Percentiles rank a stretch among this genome's conserved stretches.
Evolutionary conservation across 192 early-diverging fungal genomes (phyloP).

Genomic region (Allomyces macrogynus): DNA sequence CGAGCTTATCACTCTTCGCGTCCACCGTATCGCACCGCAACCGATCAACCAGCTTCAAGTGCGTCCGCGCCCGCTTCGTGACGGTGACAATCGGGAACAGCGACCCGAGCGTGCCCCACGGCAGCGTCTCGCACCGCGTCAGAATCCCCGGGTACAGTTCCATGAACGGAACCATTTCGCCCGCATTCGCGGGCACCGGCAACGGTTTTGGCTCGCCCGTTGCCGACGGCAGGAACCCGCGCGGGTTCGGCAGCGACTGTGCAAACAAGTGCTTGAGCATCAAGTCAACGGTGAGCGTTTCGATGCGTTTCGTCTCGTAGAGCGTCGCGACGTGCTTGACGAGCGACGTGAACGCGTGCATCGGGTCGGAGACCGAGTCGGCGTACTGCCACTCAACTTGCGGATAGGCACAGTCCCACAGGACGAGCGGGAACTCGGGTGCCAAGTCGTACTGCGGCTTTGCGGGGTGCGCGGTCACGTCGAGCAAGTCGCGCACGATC

Average conservation of each 20-base stretch:
- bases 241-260: neutral
- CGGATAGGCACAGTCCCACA: constrained; percentile 66
- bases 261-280: neutral
- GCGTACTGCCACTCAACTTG: constrained; percentile 35
- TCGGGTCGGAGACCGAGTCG: neutral
- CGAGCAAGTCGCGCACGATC: constrained; percentile 46
- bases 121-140: neutral
- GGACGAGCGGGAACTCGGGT: constrained; percentile 63
- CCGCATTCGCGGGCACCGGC: neutral
- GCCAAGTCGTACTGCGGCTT: constrained; percentile 89
- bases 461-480: constrained; percentile 25
- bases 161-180: neutral
- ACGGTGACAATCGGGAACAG: neutral
- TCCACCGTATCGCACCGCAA: constrained; percentile 1
- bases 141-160: neutral
- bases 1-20: neutral
- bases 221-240: neutral
- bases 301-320: neutral
- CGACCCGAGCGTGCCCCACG: neutral
- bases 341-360: neutral
- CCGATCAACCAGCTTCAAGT: neutral
- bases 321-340: neutral
- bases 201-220: neutral
- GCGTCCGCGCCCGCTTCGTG: neutral
- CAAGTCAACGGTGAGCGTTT: neutral